Base-by-base conservation (phyloP, 306 rosid species). In the Vigna hirtella region DNA sequence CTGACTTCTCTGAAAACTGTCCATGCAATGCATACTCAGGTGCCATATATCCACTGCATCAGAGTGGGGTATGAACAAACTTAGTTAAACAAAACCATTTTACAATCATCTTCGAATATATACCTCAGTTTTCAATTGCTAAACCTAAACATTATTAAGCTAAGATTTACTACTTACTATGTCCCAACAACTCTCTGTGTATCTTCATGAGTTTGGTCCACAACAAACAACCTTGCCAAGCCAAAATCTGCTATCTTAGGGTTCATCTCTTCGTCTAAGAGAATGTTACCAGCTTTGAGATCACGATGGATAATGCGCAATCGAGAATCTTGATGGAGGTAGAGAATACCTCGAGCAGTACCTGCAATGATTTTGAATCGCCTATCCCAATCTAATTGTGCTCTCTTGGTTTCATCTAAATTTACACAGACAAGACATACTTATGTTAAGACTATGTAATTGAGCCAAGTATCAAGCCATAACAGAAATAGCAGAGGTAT, bases 31-130 rank as follows among this genome's bases (percentile, higher is more conserved):
- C 85, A 66, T 89, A 87, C 16, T 87, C 91, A 1, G 91, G 93
- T 51, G 91, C 86, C 89, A 86, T 86, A 30, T 89, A 89, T 18
- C 93, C 89, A 24, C 93, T 89, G 9, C 64, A 74, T 69, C 5
- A 40, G 0, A 0, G 15, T 1, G 14, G 13, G 45, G n/a, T 18
- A 18, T 40, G 49, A n/a, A 7, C 18, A 28, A 24, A 34, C 26
- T 10, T 15, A 62, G n/a, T 38, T 28, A 49, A 13, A 2, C 17
- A 58, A 7, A 49, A 48, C 55, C 2, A 28, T 18, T 55, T 26
- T 10, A 51, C 47, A 38, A 42, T 42, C 12, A 68, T 34, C 26
- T 16, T 36, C 3, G 26, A 15, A 0, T 18, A 9, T 70, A 26
- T 26, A 26, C 7, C 1, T 0, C 1, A 2, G 7, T 14, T 58